Conservation (phyloP, 2,329 filamentous ascomycete species). For the Diaporthe nobilis region DNA sequence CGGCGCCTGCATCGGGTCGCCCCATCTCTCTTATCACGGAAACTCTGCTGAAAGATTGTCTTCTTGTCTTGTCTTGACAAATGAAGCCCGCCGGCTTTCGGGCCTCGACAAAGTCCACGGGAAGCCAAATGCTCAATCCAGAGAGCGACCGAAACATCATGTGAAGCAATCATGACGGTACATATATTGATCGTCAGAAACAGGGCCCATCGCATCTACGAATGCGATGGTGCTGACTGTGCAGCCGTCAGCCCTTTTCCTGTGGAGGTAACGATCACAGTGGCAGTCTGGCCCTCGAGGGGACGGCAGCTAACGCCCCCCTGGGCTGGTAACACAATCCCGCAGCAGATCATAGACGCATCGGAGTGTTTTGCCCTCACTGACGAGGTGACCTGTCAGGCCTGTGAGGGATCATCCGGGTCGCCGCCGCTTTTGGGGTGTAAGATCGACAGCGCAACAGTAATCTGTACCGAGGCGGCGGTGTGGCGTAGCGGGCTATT, state of each 20-base stretch:
- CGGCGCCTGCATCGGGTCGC: conserved; percentile 2
- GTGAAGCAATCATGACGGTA: conserved; percentile 20
- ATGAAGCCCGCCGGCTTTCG: conserved; percentile 15
- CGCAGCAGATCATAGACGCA: conserved; percentile 17
- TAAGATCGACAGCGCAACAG: conserved; percentile 19
- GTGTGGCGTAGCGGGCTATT: conserved; percentile 29
- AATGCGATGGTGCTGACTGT: conserved; percentile 12
- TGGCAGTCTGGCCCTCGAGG: background rate
- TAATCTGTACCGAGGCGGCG: conserved; percentile 19
- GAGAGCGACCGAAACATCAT: conserved; percentile 22
- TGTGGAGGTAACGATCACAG: conserved; percentile 14
- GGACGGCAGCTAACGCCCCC: background rate
- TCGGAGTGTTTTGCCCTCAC: background rate
- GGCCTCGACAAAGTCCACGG: conserved; percentile 18
- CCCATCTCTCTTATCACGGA: background rate
- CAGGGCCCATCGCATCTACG: background rate
- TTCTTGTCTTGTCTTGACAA: background rate
- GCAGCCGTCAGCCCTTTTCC: conserved; percentile 23
- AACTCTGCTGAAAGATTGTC: background rate
- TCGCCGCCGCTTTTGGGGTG: background rate
- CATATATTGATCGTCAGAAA: conserved; percentile 15
- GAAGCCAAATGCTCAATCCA: background rate
- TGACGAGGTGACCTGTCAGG: background rate
- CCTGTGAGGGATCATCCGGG: conserved; percentile 17
- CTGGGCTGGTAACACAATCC: conserved; percentile 9